Evolutionary conservation across 2,329 filamentous ascomycete species (phyloP), one percentile per base, ranked within the genome.

Genomic region (Apiospora malaysiana): DNA sequence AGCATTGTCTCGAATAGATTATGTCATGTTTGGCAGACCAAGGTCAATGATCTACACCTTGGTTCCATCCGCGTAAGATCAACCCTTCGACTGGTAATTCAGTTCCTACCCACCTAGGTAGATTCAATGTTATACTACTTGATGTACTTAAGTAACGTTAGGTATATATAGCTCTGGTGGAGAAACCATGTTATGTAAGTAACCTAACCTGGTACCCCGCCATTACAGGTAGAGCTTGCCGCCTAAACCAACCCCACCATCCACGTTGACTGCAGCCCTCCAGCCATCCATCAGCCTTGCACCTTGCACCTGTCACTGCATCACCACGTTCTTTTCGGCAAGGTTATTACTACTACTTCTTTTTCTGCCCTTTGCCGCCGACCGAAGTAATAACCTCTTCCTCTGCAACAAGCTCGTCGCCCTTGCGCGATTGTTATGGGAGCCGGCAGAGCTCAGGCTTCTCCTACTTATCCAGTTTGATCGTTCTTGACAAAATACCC

Each of bases 361-460:
- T 40, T 63, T 59, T 59, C 43, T 12, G 9, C 32, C 25, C n/a
- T 32, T 32, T 32, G 3, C 32, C 27, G 21, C 56, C 21, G 32
- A 40, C n/a, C 32, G 56, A 40, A 59, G 14, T 6, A 14, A 32
- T 25, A 51, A 10, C 32, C 32, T 32, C 42, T 16, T 4, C 2
- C 4, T 23, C 56, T 63, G 32, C 27, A 32, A 8, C 3, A 63
- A 63, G 18, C 18, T 6, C 32, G 32, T 6, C 32, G 32, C 32
- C 32, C 21, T 14, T 10, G 27, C 56, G 18, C 56, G 56, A 40
- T 37, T 63, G 56, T 32, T 14, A 63, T 63, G 56, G 56, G 56
- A 63, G 56, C 56, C 56, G 56, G n/a, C 56, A 63, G 56, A 32
- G 56, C 56, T 63, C 56, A 63, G 27, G 56, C 56, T 14, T 63